Evolutionary conservation across 2,329 filamentous ascomycete genomes (phyloP).

Genomic region (Aspergillaceae sp.): DNA sequence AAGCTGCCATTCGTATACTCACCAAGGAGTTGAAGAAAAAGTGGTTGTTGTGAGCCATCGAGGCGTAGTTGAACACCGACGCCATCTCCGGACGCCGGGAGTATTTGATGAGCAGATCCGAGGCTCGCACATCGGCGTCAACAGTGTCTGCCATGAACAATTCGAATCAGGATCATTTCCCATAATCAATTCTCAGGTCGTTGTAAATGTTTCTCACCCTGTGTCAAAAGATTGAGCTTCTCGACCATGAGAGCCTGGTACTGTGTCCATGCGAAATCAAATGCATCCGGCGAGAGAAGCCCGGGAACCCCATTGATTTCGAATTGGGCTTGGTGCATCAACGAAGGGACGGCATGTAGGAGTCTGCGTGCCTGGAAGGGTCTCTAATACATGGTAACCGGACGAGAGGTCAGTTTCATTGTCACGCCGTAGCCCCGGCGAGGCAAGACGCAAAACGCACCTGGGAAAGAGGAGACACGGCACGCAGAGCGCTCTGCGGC

Average conservation of each 20-base stretch:
- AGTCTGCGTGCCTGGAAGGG: conserved; percentile 28
- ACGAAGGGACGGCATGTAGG: conserved; percentile 40
- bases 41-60: conserved; percentile 87
- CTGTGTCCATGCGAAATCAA: conserved; percentile 68
- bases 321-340: conserved; percentile 41
- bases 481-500: conserved; percentile 38
- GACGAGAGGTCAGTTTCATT: conserved; percentile 13
- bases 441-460: conserved; percentile 18
- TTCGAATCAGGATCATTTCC: conserved; percentile 12
- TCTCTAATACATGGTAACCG: conserved; percentile 16
- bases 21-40: conserved; percentile 44
- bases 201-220: conserved; percentile 46
- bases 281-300: conserved; percentile 61
- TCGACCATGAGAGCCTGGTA: conserved; percentile 69
- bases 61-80: conserved; percentile 87
- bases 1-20: conserved; percentile 8
- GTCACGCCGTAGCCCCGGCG: background rate
- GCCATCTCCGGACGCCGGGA: conserved; percentile 72
- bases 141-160: conserved; percentile 47
- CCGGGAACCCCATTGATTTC: conserved; percentile 53
- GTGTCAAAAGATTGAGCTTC: conserved; percentile 65
- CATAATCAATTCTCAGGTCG: too few relatives aligned
- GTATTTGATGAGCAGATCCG: conserved; percentile 62
- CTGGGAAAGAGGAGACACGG: conserved; percentile 25
- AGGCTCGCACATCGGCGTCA: conserved; percentile 52